These are phyloP conservation scores for Monosporozyma yasuniensis DNA, from an alignment of 805 yeast genomes.

Conservation along the genomic window DNA sequence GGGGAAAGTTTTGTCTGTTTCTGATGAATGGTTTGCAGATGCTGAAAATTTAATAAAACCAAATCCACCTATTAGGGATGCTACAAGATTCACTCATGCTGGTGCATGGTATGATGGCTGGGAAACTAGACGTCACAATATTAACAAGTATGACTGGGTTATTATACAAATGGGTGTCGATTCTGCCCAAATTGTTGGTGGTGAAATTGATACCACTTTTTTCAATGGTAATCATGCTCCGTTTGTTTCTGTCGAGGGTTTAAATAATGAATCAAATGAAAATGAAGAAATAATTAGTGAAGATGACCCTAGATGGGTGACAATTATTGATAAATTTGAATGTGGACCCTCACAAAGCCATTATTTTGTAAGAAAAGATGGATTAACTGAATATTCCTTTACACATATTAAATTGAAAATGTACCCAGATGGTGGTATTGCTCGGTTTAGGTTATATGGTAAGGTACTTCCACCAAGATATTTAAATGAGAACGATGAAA, in stretches of 20 bases:
- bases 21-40: constrained; percentile 94
- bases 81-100: constrained; percentile 64
- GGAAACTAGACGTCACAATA: constrained; percentile 94
- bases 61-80: constrained; percentile 69
- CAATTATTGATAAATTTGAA: constrained; percentile 57
- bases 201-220: constrained; percentile 87
- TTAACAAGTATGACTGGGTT: constrained; percentile 81
- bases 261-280: constrained; percentile 32
- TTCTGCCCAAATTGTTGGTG: constrained; percentile 63
- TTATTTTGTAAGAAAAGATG: constrained; percentile 54
- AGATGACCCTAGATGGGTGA: constrained; percentile 50
- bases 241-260: constrained; percentile 73
- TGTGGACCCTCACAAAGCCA: constrained; percentile 89
- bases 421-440: constrained; percentile 99
- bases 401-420: constrained; percentile 78
- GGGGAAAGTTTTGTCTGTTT: constrained; percentile 56
- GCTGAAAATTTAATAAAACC: constrained; percentile 83
- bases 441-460: constrained; percentile 87
- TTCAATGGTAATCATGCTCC: constrained; percentile 97
- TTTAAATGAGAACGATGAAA: neutral
- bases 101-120: constrained; percentile 99
- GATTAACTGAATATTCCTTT: constrained; percentile 51
- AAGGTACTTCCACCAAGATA: constrained; percentile 51
- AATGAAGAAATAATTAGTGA: constrained; percentile 17
- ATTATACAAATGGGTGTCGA: constrained; percentile 75